Evolutionary conservation across 495 filamentous ascomycete genomes (phyloP).

Genomic region (Tuber microsphaerosporum): DNA sequence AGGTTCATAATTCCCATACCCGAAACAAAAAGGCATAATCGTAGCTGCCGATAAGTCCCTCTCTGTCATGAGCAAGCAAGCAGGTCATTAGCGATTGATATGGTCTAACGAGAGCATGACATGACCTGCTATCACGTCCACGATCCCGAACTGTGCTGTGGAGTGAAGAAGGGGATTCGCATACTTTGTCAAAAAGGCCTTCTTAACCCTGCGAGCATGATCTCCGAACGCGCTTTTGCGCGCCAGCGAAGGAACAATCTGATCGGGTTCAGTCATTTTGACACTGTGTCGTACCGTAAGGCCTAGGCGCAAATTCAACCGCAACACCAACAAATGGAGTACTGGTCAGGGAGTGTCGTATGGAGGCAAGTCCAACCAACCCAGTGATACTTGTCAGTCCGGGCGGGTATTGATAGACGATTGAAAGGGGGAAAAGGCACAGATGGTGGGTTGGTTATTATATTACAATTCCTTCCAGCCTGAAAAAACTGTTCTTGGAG

Average conservation of each 20-base stretch:
- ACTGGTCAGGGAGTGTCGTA: background rate
- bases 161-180: conserved; percentile 14
- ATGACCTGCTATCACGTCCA: background rate
- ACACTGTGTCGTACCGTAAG: background rate
- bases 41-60: conserved; percentile 75
- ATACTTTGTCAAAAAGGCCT: conserved; percentile 50
- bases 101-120: background rate
- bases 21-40: conserved; percentile 64
- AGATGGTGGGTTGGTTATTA: background rate
- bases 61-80: conserved; percentile 29
- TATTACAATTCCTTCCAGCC: background rate
- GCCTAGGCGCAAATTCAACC: background rate
- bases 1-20: conserved; percentile 13
- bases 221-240: conserved; percentile 46
- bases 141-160: background rate
- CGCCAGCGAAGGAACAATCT: conserved; percentile 48
- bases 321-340: background rate
- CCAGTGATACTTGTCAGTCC: background rate
- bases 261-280: conserved; percentile 44
- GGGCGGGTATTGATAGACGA: background rate
- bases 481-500: background rate
- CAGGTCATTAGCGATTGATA: conserved; percentile 8
- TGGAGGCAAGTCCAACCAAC: background rate
- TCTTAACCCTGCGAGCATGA: conserved; percentile 43
- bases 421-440: background rate